Evolutionary conservation across 345 rosid species (phyloP).

Genomic region (Salix dunnii): DNA sequence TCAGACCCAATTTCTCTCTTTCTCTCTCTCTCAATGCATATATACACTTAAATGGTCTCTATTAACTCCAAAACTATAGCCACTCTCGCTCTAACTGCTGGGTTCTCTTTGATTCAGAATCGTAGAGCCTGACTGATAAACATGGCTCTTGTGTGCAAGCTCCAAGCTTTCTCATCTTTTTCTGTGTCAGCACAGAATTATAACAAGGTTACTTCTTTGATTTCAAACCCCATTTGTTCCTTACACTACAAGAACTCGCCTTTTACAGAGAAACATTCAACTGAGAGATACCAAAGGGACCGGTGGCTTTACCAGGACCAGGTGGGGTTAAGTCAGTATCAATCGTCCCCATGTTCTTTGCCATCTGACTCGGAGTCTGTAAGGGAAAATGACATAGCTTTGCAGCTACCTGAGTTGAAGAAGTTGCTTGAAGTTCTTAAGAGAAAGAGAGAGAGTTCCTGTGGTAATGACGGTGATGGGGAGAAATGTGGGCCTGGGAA

Average conservation of each 20-base stretch:
- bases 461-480: constrained; percentile 17
- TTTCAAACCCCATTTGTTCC: constrained; percentile 15
- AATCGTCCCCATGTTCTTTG: constrained; percentile 8
- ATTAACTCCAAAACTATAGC: neutral
- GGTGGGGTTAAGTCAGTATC: neutral
- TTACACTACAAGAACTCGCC: constrained; percentile 15
- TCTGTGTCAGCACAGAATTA: neutral
- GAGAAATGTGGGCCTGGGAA: constrained; percentile 62
- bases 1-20: neutral
- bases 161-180: constrained; percentile 8
- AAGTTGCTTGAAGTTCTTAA: constrained; percentile 65
- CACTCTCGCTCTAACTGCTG: neutral
- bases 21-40: neutral
- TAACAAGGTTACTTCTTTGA: neutral
- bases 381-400: constrained; percentile 69
- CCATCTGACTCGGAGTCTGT: constrained; percentile 40
- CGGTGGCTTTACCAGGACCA: constrained; percentile 20
- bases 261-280: constrained; percentile 29
- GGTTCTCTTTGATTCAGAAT: neutral
- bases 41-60: constrained; percentile 14
- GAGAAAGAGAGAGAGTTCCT: constrained; percentile 48
- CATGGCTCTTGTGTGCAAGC: constrained; percentile 23
- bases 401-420: constrained; percentile 88
- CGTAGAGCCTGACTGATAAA: neutral
- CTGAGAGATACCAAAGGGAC: constrained; percentile 27